A percentile compares a stretch with the other conserved stretches of the same genome.
These are phyloP conservation scores for Podaxis rugospora DNA, from an alignment of 768 basidiomycete genomes.

Conservation along the genomic window DNA sequence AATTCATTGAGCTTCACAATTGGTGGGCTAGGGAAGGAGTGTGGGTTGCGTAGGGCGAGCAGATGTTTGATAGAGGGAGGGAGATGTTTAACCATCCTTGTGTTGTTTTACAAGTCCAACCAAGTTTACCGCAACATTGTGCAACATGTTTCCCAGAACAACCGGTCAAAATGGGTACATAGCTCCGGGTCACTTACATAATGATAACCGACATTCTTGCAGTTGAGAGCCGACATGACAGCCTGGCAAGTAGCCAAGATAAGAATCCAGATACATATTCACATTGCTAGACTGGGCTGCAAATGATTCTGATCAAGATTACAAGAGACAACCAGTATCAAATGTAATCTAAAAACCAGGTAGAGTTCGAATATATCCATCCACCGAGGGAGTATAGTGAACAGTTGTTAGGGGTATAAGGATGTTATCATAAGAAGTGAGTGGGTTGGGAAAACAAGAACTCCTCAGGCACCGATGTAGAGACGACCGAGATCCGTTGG, in stretches of 20 bases:
- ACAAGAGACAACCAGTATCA: slow-evolving; percentile 7
- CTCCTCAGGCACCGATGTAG: slow-evolving; percentile 37
- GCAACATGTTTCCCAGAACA: not conserved
- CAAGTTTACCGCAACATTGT: not conserved
- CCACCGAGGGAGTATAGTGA: not conserved
- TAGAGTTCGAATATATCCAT: slow-evolving; percentile 3
- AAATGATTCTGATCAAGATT: not conserved
- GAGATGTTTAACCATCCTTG: slow-evolving; percentile 42
- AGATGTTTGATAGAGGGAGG: slow-evolving; percentile 70
- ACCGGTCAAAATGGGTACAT: not conserved
- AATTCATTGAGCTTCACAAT: slow-evolving; percentile 46
- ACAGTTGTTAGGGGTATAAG: slow-evolving; percentile 6
- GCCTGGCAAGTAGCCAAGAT: not conserved
- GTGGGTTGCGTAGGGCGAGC: slow-evolving; percentile 62
- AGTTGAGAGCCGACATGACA: not conserved
- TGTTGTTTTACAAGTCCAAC: not conserved
- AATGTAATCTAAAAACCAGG: slow-evolving; percentile 1
- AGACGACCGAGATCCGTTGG: slow-evolving; percentile 49
- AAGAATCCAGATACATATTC: not conserved
- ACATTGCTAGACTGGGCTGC: not conserved
- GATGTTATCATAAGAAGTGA: not conserved
- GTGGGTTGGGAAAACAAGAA: not conserved
- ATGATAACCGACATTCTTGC: not conserved
- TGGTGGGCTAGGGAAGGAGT: slow-evolving; percentile 54
- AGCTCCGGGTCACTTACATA: not conserved